Evolutionary conservation across 306 rosid species (phyloP).

Genomic region (Acacia acuminata): DNA sequence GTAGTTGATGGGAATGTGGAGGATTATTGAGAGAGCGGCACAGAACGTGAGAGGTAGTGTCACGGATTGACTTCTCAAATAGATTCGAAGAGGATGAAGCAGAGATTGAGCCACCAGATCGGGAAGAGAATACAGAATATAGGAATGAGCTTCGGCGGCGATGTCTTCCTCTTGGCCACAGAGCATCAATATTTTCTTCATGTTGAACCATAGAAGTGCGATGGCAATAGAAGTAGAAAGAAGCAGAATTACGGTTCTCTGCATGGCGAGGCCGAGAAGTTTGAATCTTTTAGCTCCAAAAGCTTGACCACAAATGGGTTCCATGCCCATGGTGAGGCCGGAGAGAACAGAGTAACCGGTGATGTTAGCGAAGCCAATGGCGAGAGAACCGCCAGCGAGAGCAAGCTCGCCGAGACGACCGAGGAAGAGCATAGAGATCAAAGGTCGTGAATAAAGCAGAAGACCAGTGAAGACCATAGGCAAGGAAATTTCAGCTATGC

Average conservation of each 20-base stretch:
- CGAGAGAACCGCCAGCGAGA: conserved; percentile 83
- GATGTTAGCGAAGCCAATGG: conserved; percentile 89
- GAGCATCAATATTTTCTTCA: conserved; percentile 55
- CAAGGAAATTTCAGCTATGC: conserved; percentile 50
- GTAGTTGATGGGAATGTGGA: conserved; percentile 84
- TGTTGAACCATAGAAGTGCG: conserved; percentile 65
- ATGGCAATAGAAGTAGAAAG: conserved; percentile 59
- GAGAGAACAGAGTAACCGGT: conserved; percentile 87
- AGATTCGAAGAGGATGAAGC: conserved; percentile 78
- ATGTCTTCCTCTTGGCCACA: conserved; percentile 71
- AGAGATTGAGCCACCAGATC: conserved; percentile 80
- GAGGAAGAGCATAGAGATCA: conserved; percentile 89
- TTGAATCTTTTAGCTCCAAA: conserved; percentile 85
- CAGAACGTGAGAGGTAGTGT: conserved; percentile 77
- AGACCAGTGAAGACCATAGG: conserved; percentile 82
- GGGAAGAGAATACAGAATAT: conserved; percentile 69
- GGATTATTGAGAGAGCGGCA: conserved; percentile 56
- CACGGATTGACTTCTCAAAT: conserved; percentile 73
- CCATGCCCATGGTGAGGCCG: conserved; percentile 95
- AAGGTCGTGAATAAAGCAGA: conserved; percentile 76
- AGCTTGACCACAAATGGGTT: conserved; percentile 94
- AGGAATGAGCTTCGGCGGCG: conserved; percentile 67
- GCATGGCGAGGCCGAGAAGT: conserved; percentile 72
- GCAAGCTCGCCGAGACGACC: conserved; percentile 74
- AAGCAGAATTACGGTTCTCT: conserved; percentile 68